Evolutionary conservation across 208 protist species (phyloP).

Genomic region (Blastocrithidia nonstop): DNA sequence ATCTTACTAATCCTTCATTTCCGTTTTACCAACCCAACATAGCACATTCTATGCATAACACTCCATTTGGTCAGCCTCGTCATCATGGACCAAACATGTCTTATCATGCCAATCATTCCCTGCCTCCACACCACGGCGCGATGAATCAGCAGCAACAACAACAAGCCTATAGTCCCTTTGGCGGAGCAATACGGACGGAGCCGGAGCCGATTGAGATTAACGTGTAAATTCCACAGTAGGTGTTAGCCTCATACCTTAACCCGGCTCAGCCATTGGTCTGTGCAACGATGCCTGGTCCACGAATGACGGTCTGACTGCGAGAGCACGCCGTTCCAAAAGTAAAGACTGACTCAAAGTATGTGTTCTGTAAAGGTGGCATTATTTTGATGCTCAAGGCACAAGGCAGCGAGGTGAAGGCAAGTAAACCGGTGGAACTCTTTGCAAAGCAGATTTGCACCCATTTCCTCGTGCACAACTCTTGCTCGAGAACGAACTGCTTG

Average conservation of each 20-base stretch:
- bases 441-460: conserved; percentile 70
- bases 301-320: conserved; percentile 73
- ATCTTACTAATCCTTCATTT: too few relatives aligned
- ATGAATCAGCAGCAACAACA: too few relatives aligned
- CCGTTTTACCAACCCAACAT: too few relatives aligned
- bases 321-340: conserved; percentile 32
- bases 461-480: conserved; percentile 76
- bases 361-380: conserved; percentile 60
- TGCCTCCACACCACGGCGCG: too few relatives aligned
- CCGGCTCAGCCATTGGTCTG: conserved; percentile 41
- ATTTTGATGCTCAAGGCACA: conserved; percentile 71
- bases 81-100: too few relatives aligned
- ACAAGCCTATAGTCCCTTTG: conserved; percentile 1
- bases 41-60: too few relatives aligned
- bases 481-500: conserved; percentile 56
- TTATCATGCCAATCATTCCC: too few relatives aligned
- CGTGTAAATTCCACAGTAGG: conserved; percentile 36
- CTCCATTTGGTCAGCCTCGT: too few relatives aligned
- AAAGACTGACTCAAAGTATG: conserved; percentile 32
- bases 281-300: conserved; percentile 65
- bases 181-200: conserved; percentile 10
- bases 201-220: conserved; percentile 35
- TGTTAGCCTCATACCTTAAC: conserved; percentile 54
- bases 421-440: conserved; percentile 81
- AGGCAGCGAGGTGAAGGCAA: conserved; percentile 41